Percentiles rank a stretch among this genome's conserved stretches.
Evolutionary conservation across 2,329 filamentous ascomycete species (phyloP).

Genomic region (Akanthomyces muscarius): DNA sequence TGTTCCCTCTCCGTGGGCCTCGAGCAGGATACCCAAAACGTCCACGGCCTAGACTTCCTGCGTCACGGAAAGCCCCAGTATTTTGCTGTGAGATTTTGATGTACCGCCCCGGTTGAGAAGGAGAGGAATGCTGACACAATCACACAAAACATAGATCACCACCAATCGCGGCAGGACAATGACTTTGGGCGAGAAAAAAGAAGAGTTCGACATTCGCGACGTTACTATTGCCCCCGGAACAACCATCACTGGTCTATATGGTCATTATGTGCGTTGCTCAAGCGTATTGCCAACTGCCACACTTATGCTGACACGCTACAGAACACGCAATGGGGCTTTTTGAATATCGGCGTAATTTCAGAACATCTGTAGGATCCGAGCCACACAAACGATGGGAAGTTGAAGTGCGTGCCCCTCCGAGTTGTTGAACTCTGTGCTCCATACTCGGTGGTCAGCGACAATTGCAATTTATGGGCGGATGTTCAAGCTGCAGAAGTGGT

Average conservation of each 20-base stretch:
- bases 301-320: not conserved
- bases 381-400: too few species aligned
- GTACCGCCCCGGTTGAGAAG: too few species aligned
- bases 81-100: not conserved
- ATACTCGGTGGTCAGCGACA: too few species aligned
- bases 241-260: conserved; percentile 2
- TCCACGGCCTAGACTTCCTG: not conserved
- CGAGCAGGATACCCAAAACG: not conserved
- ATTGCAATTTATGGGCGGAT: too few species aligned
- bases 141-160: not conserved
- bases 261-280: not conserved
- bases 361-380: not conserved
- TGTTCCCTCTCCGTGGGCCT: not conserved
- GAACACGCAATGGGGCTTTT: not conserved
- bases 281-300: not conserved
- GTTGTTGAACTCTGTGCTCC: too few species aligned
- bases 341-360: not conserved
- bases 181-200: not conserved
- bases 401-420: too few species aligned
- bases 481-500: too few species aligned
- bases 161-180: not conserved
- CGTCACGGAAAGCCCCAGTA: not conserved
- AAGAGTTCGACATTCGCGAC: not conserved
- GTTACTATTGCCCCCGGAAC: not conserved
- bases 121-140: not conserved